Base-by-base conservation (phyloP, 2,329 filamentous ascomycete genomes). In the Fusarium newnesense region DNA sequence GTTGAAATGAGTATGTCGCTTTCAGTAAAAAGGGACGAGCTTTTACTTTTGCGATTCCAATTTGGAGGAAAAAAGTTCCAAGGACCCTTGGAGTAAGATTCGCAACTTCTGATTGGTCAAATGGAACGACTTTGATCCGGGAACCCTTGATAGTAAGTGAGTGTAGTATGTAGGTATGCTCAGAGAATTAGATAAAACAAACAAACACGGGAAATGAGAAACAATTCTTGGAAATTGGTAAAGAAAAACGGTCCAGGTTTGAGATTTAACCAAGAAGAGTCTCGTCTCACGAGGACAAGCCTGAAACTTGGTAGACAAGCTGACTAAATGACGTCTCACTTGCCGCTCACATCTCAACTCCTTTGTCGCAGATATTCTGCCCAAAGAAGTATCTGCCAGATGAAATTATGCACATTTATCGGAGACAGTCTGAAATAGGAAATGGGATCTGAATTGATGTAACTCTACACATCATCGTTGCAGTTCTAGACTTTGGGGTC, bases 71-170 rank as follows among this genome's bases (percentile, higher is more conserved):
- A 78, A 78, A 78, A 77, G 74, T 69, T 66, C 52, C 61, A 60
- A 64, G 64, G 65, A 75, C 57, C 61, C 64, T 57, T 54, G 43
- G 44, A 39, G 36, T 11, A 34, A 30, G 42, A 59, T 34, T 30
- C 7, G 52, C 37, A 60, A 37, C 34, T 47, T 32, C 50, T 77
- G 73, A 78, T 78, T 78, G 76, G 76, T 15, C 36, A 6, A 46
- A 59, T 62, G 76, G 70, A 75, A 63, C 64, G 69, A 77, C 66
- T 65, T 77, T 77, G 74, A 77, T 77, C 76, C 76, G 76, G 62
- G 54, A 59, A 39, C 6, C 40, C 42, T 49, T 37, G 30, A 34
- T 50, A 50, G 19, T 43, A 12, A 40, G 24, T 28, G 50, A 36
- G 21, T 11, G n/a, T 13, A 39, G 19, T 40, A 40, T 39, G 7